Evolutionary conservation across 495 filamentous ascomycete species (phyloP), one percentile per base, ranked within the genome.

Genomic region (Bathelium albidoporum): DNA sequence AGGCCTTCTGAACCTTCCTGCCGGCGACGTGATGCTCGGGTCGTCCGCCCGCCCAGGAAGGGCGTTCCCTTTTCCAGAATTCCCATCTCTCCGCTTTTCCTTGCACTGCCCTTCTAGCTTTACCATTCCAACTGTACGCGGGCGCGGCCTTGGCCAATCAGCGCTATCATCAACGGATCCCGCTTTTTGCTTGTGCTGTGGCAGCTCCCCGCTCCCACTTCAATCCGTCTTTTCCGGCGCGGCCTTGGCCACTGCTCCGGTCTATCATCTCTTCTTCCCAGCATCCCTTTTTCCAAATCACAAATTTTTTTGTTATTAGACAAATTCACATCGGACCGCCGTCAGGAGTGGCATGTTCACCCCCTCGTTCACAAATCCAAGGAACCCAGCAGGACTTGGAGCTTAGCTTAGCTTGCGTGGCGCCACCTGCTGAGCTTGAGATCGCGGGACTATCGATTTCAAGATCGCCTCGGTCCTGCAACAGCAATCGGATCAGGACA

Each of bases 401-500:
- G 9, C 24, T n/a, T 9, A 2, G 2, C 24, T 49, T 9, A 5
- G 49, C 49, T 55, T 20, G n/a, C 20, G 20, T 55, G 24, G 49
- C 49, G 49, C 49, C 49, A 55, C 49, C 49, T 55, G 49, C 49
- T 55, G 49, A 55, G 49, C 49, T 55, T 16, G 16, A 55, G 22
- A 55, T 55, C 49, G 49, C 20, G 49, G 49, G 16, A 55, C 49
- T 29, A 55, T 55, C 49, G 49, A 55, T 10, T 55, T 55, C 29
- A 5, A 55, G 49, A 55, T 55, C 49, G 49, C 49, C 24, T 26
- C 49, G 49, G 49, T 55, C 49, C 20, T 55, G 49, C 49, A 55
- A 55, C 24, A 55, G 29, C 49, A 55, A 55, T 55, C 2, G 12
- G 32, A 82, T 76, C 61, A 79, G 63, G 64, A 84, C 81, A 32